A percentile compares a stretch with the other conserved stretches of the same genome.
Conservation (phyloP, 768 basidiomycete species). For the Tulasnella sp. region DNA sequence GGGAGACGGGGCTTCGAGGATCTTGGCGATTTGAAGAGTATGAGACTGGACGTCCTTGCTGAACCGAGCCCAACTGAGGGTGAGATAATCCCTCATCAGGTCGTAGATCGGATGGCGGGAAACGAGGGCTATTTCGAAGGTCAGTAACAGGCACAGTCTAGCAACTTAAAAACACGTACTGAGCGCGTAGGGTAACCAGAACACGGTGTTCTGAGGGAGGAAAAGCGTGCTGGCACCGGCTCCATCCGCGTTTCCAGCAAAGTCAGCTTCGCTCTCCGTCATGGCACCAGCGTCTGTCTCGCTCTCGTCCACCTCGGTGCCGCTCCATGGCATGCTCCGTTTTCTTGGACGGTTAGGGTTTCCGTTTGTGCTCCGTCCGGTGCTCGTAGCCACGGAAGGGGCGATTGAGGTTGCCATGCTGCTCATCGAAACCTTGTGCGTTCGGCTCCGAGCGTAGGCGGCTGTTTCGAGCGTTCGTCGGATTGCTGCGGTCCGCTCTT, state of each 20-base stretch:
- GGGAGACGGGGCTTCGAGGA: conserved; percentile 61
- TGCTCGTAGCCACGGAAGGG: conserved; percentile 42
- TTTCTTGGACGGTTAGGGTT: conserved; percentile 17
- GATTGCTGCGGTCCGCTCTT: conserved; percentile 81
- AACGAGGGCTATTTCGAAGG: conserved; percentile 62
- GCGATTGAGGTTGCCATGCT: conserved; percentile 36
- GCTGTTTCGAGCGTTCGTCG: conserved; percentile 77
- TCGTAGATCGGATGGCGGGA: conserved; percentile 94
- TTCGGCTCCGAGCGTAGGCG: conserved; percentile 26
- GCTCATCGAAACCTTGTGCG: conserved; percentile 29
- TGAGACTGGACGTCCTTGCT: conserved; percentile 94
- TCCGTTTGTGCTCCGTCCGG: conserved; percentile 48
- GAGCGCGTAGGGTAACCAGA: conserved; percentile 93
- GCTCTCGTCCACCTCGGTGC: conserved; percentile 57
- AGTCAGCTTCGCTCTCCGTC: conserved; percentile 82
- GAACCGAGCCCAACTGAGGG: conserved; percentile 93
- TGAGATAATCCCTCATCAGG: conserved; percentile 92
- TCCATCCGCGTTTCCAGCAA: conserved; percentile 60
- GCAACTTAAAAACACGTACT: conserved; percentile 56
- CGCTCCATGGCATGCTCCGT: conserved; percentile 57
- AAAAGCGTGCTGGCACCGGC: conserved; percentile 80
- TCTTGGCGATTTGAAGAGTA: conserved; percentile 54
- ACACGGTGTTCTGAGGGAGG: conserved; percentile 85
- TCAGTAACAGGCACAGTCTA: conserved; percentile 34
- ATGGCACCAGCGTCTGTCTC: conserved; percentile 59